Evolutionary conservation across 2,329 filamentous ascomycete species (phyloP).

Genomic region (Annulohypoxylon truncatum): DNA sequence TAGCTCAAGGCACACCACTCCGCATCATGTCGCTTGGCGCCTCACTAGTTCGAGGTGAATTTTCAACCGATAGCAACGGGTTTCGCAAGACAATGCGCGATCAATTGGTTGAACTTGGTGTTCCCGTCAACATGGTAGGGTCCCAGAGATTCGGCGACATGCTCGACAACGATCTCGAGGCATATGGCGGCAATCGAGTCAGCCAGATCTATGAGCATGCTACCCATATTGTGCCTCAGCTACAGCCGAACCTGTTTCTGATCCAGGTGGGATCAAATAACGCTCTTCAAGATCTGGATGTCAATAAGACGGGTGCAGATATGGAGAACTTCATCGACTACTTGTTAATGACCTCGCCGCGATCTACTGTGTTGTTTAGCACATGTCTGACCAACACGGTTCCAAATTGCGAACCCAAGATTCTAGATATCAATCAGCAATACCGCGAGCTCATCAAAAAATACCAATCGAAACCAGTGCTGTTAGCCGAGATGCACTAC

Average conservation of each 20-base stretch:
- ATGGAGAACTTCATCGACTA: constrained; percentile 49
- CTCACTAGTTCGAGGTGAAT: constrained; percentile 47
- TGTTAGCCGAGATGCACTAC: constrained; percentile 50
- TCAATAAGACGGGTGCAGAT: constrained; percentile 42
- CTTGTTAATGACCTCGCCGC: constrained; percentile 45
- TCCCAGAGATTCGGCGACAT: constrained; percentile 49
- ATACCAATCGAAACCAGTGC: constrained; percentile 44
- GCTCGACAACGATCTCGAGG: constrained; percentile 51
- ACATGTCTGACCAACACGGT: constrained; percentile 49
- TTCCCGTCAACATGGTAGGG: constrained; percentile 50
- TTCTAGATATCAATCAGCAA: constrained; percentile 47
- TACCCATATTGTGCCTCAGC: constrained; percentile 41
- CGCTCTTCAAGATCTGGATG: constrained; percentile 45
- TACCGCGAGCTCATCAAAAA: constrained; percentile 46
- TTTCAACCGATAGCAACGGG: constrained; percentile 42
- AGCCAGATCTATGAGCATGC: constrained; percentile 48
- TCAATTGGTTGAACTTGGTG: constrained; percentile 40
- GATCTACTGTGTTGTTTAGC: constrained; percentile 47
- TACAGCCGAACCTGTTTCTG: constrained; percentile 49
- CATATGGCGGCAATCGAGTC: constrained; percentile 49
- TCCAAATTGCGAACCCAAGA: constrained; percentile 42
- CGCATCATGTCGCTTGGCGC: constrained; percentile 50
- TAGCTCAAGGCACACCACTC: constrained; percentile 46
- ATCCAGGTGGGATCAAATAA: constrained; percentile 52
- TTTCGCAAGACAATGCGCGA: constrained; percentile 48